These are phyloP conservation scores for Acanthamoeba culbertsoni DNA, from an alignment of 208 protist species.

Conservation along the genomic window DNA sequence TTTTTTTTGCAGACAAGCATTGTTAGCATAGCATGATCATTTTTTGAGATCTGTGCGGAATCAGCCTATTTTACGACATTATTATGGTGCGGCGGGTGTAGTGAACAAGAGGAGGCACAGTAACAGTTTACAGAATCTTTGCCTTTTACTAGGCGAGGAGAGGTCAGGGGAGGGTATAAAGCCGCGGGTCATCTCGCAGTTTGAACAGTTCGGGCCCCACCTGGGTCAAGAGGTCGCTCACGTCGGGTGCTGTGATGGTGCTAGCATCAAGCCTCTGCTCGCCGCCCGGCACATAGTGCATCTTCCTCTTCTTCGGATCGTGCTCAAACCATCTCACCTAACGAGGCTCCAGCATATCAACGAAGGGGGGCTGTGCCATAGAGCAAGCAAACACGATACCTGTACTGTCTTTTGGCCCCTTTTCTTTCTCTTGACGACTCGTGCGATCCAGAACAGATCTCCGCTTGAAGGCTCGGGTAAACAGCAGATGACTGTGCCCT, in stretches of 20 bases:
- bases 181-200: neutral
- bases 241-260: neutral
- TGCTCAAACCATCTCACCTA: neutral
- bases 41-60: too few species aligned
- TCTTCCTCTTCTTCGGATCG: neutral
- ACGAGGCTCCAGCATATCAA: neutral
- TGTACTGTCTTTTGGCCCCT: neutral
- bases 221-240: neutral
- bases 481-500: neutral
- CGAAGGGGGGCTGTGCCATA: neutral
- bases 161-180: too few species aligned
- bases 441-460: neutral
- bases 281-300: neutral
- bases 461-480: neutral
- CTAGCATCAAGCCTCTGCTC: neutral
- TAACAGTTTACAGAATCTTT: too few species aligned
- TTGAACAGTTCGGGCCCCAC: neutral
- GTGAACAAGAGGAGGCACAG: too few species aligned
- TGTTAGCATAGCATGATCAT: too few species aligned
- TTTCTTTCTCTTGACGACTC: neutral
- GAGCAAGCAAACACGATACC: neutral
- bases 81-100: too few species aligned
- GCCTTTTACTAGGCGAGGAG: too few species aligned
- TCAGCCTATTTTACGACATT: too few species aligned
- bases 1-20: neutral